phyloP scores from a whole-genome alignment of 176 grass and related monocot species.

The Carex littledalei region DNA sequence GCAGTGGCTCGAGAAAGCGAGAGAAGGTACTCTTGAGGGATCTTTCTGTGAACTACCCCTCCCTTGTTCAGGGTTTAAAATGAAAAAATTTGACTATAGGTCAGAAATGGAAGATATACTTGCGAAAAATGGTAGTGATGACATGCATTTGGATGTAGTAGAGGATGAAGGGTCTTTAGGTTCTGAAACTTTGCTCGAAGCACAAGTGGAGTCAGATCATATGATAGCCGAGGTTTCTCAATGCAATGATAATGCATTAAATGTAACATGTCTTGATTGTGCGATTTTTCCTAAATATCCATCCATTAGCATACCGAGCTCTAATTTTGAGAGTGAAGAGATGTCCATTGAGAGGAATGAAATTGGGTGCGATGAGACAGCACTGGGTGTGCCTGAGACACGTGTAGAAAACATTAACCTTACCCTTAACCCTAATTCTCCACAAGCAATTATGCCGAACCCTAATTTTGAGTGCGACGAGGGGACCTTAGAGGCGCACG shows the following conservation, averaged over 20 bases:
- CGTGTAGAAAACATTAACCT: background rate
- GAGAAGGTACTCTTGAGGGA: slow-evolving; percentile 58
- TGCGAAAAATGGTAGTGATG: background rate
- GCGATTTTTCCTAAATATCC: background rate
- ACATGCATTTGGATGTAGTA: background rate
- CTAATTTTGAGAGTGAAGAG: slow-evolving; percentile 12
- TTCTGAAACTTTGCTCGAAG: background rate
- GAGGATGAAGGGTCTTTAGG: background rate
- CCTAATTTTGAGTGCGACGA: background rate
- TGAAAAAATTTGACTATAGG: slow-evolving; percentile 35
- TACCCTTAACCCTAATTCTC: slow-evolving; percentile 12
- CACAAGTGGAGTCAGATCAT: background rate
- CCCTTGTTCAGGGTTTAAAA: slow-evolving; percentile 31
- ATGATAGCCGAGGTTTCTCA: background rate
- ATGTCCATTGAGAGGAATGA: background rate
- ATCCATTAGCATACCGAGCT: background rate
- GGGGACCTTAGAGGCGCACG: background rate
- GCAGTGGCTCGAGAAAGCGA: slow-evolving; percentile 51
- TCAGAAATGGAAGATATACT: slow-evolving; percentile 1
- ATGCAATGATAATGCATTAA: slow-evolving; percentile 1
- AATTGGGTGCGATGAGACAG: background rate
- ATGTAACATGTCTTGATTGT: background rate
- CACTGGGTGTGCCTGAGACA: background rate
- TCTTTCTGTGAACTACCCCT: slow-evolving; percentile 38
- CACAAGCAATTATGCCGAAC: background rate